phyloP scores from a whole-genome alignment of 1,139 yeast genomes.

The Pichia sp. region DNA sequence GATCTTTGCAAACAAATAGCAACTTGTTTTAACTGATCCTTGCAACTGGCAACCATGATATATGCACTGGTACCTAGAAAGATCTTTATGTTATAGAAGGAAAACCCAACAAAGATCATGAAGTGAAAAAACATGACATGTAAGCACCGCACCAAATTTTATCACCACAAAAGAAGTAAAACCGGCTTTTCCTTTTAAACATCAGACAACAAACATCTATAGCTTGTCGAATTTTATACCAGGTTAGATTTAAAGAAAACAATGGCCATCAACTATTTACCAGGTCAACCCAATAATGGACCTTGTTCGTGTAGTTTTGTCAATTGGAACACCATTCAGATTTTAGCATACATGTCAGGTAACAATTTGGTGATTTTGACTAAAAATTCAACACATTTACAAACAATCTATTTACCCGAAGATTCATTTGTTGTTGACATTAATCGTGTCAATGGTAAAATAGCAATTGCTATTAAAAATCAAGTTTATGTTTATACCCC shows the following conservation, averaged over 20 bases:
- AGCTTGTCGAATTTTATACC: background rate
- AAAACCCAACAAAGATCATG: background rate
- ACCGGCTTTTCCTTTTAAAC: background rate
- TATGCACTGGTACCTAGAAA: background rate
- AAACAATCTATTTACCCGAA: constrained; percentile 63
- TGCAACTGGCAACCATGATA: constrained; percentile 45
- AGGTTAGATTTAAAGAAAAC: background rate
- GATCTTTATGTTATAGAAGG: background rate
- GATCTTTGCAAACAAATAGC: constrained; percentile 94
- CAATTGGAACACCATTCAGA: constrained; percentile 60
- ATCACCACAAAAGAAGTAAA: background rate
- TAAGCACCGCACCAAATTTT: background rate
- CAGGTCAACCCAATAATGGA: constrained; percentile 72
- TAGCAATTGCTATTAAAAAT: constrained; percentile 40
- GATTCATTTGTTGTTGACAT: constrained; percentile 68
- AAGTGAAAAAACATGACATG: background rate
- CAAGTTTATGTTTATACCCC: constrained; percentile 39
- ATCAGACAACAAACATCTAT: background rate
- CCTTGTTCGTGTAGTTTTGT: constrained; percentile 54
- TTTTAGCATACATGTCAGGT: constrained; percentile 80
- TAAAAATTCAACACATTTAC: constrained; percentile 49
- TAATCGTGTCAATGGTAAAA: constrained; percentile 50
- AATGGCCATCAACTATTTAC: constrained; percentile 41
- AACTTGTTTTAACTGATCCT: constrained; percentile 86
- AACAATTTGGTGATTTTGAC: constrained; percentile 69